Percentiles rank a stretch among this genome's conserved stretches.
Conservation (phyloP, 176 grass and related monocot species). For the Oryza glumipatula region DNA sequence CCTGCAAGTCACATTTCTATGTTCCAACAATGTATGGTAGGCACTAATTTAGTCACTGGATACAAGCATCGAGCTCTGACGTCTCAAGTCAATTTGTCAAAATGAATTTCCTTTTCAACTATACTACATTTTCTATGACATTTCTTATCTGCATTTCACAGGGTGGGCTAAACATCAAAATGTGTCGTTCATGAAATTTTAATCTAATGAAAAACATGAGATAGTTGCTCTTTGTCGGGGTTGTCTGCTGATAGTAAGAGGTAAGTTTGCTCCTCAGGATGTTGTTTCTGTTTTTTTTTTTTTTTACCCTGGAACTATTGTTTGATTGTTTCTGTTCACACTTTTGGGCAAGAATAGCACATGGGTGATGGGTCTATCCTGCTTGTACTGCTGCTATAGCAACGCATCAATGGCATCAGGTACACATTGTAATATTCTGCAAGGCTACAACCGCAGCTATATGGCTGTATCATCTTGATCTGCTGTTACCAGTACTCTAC, state of each 20-base stretch:
- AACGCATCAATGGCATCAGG: constrained; percentile 26
- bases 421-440: not conserved
- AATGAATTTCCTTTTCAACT: not conserved
- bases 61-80: not conserved
- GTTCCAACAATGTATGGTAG: not conserved
- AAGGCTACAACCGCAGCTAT: not conserved
- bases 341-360: constrained; percentile 1
- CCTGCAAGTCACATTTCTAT: not conserved
- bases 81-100: not conserved
- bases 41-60: too few relatives aligned
- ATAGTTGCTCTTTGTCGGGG: not conserved
- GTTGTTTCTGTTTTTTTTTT: not conserved
- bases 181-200: not conserved
- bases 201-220: not conserved
- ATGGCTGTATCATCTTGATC: constrained; percentile 15
- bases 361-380: not conserved
- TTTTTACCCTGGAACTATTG: not conserved
- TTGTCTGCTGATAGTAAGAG: not conserved
- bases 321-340: not conserved
- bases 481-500: not conserved
- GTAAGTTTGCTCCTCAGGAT: too few relatives aligned
- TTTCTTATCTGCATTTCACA: not conserved
- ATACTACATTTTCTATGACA: not conserved
- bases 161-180: not conserved
- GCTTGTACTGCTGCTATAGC: constrained; percentile 3